Conservation (phyloP, 495 filamentous ascomycete genomes). For the Penicillium simplicissimum region DNA sequence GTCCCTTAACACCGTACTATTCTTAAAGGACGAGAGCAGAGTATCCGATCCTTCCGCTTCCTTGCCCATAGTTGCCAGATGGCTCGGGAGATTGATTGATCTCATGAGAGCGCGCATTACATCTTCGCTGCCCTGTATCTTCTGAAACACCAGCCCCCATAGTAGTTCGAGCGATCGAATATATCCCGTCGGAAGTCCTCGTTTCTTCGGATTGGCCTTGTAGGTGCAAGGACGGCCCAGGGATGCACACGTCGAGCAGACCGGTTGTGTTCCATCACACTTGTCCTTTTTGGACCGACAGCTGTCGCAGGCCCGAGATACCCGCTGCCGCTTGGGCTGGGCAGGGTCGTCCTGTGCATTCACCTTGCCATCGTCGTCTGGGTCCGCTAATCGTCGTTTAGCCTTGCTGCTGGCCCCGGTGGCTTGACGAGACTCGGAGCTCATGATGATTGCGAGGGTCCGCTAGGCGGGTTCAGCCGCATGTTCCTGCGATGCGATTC, state of each 20-base stretch:
- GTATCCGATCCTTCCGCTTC: constrained; percentile 45
- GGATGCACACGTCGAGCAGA: constrained; percentile 63
- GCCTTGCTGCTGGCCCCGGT: constrained; percentile 33
- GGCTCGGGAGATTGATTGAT: constrained; percentile 42
- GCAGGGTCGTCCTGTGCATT: constrained; percentile 32
- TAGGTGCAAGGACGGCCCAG: constrained; percentile 65
- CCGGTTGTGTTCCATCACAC: constrained; percentile 63
- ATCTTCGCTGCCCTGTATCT: constrained; percentile 47
- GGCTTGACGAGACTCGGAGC: constrained; percentile 43
- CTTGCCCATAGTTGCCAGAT: constrained; percentile 47
- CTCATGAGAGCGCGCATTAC: constrained; percentile 43
- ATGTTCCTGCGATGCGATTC: constrained; percentile 34
- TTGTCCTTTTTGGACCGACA: constrained; percentile 66
- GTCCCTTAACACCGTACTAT: constrained; percentile 51
- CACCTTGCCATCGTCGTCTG: constrained; percentile 33
- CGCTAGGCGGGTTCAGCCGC: constrained; percentile 35
- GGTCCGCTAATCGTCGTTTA: constrained; percentile 39
- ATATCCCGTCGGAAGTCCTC: constrained; percentile 53
- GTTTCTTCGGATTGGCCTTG: constrained; percentile 67
- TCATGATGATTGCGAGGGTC: constrained; percentile 46
- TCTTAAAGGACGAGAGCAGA: constrained; percentile 55
- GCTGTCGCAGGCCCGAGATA: constrained; percentile 68
- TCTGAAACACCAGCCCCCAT: constrained; percentile 45
- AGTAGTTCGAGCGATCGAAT: constrained; percentile 43
- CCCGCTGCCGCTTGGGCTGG: constrained; percentile 48